Evolutionary conservation across 768 basidiomycete species (phyloP), one percentile per base, ranked within the genome.

Genomic region (Macrolepiota albuminosa): DNA sequence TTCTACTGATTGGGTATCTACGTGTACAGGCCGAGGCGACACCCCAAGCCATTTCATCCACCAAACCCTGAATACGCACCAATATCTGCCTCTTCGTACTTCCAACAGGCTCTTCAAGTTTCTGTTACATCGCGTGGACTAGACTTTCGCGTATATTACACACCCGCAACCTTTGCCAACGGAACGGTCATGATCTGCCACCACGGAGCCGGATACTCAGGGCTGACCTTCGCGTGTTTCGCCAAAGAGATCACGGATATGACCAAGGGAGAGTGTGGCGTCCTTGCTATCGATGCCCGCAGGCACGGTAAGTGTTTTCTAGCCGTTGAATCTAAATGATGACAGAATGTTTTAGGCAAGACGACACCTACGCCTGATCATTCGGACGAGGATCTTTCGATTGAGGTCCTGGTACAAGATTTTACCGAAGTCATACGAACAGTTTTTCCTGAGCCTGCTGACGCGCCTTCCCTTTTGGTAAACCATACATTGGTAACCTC

Each of bases 151-250:
- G 88, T 86, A 10, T 97, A 98, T 73, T 91, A 95, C 70, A 89
- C 92, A 0, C 82, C 89, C 1, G 85, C 94, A 1, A 78, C 78
- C 51, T 71, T 74, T 34, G 64, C 74, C 21, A 75, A 78, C 54
- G 81, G 78, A 39, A 87, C 89, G 0, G 84, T 96, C 3, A 83
- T 98, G 70, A 81, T 98, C 6, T 95, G 92, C 73, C 95, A 97
- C 67, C 96, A 99, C 66, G 97, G 97, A 1, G 96, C 93, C 0
- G 97, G 97, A 14, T 93, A 93, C 69, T 88, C 89, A 0, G 97
- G 86, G 0, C 76, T 98, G 61, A 91, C 85, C 63, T 99, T 96
- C 71, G 95, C 97, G 2, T 88, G 86, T 67, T 80, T 97, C 59
- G 93, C 95, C n/a, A 88, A 87, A 72, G 88, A 91, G 72, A 75